These are phyloP conservation scores for Yamadazyma atlantica DNA, from an alignment of 1,139 yeast species.

Conservation along the genomic window DNA sequence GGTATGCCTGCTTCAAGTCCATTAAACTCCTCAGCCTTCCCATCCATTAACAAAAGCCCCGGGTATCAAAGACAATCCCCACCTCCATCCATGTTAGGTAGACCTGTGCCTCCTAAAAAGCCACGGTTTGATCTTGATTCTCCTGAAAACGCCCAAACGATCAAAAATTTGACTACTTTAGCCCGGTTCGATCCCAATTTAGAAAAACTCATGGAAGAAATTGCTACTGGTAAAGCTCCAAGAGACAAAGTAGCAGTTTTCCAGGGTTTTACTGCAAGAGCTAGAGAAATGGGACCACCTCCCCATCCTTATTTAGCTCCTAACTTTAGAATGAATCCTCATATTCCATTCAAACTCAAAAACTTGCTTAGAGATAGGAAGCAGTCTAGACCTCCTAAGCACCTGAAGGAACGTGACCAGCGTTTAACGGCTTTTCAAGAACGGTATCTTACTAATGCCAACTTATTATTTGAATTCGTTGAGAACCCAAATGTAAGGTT, in stretches of 20 bases:
- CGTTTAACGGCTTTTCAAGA: constrained; percentile 76
- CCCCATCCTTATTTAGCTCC: constrained; percentile 32
- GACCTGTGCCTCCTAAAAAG: constrained; percentile 1
- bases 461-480: constrained; percentile 77
- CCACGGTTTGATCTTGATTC: constrained; percentile 19
- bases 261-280: constrained; percentile 75
- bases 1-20: neutral
- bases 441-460: constrained; percentile 64
- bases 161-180: constrained; percentile 75
- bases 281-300: constrained; percentile 71
- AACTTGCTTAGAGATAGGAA: constrained; percentile 25
- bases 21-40: neutral
- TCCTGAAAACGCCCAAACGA: constrained; percentile 74
- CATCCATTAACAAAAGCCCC: neutral
- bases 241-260: constrained; percentile 70
- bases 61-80: neutral
- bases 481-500: constrained; percentile 80
- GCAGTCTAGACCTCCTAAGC: constrained; percentile 15
- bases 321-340: constrained; percentile 16
- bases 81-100: neutral
- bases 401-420: constrained; percentile 33
- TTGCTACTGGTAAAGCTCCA: constrained; percentile 78
- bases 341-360: constrained; percentile 18
- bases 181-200: constrained; percentile 72
- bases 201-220: constrained; percentile 72